Evolutionary conservation across 305 asterid genomes (phyloP).

Genomic region (Fraxinus sp.): DNA sequence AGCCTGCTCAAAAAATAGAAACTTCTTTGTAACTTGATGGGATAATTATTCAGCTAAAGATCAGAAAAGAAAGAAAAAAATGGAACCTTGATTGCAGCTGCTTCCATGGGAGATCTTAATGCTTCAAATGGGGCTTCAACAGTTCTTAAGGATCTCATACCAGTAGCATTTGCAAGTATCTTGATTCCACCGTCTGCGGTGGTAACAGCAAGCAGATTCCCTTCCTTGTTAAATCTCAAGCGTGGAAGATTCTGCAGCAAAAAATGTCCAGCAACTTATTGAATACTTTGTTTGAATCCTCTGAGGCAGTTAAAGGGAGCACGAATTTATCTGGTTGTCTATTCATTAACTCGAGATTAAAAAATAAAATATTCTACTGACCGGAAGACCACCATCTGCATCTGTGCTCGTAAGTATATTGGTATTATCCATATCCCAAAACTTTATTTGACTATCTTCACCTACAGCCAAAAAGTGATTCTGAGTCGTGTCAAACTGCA

Average conservation of each 20-base stretch:
- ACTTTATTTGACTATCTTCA: constrained; percentile 73
- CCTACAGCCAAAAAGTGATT: constrained; percentile 83
- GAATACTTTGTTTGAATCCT: constrained; percentile 6
- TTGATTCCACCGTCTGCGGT: constrained; percentile 90
- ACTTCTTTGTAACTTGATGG: constrained; percentile 10
- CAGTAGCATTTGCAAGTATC: constrained; percentile 80
- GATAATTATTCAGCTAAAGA: constrained; percentile 15
- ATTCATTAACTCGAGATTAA: constrained; percentile 5
- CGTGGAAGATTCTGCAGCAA: constrained; percentile 77
- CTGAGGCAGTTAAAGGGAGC: constrained; percentile 8
- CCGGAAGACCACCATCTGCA: constrained; percentile 82
- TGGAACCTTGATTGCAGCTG: constrained; percentile 73
- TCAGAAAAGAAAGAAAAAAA: constrained; percentile 7
- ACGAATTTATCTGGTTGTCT: constrained; percentile 7
- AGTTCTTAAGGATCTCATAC: constrained; percentile 76
- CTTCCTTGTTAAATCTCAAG: constrained; percentile 90
- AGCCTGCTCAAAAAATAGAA: constrained; percentile 49
- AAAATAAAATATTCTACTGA: constrained; percentile 33
- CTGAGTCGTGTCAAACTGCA: constrained; percentile 80
- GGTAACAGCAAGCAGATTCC: constrained; percentile 90
- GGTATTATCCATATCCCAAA: constrained; percentile 83
- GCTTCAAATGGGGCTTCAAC: constrained; percentile 80
- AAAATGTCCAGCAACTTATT: constrained; percentile 23
- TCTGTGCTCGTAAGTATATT: constrained; percentile 50
- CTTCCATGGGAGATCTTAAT: constrained; percentile 75